These are phyloP conservation scores for Annulohypoxylon bovei DNA, from an alignment of 495 filamentous ascomycete species.

Conservation along the genomic window DNA sequence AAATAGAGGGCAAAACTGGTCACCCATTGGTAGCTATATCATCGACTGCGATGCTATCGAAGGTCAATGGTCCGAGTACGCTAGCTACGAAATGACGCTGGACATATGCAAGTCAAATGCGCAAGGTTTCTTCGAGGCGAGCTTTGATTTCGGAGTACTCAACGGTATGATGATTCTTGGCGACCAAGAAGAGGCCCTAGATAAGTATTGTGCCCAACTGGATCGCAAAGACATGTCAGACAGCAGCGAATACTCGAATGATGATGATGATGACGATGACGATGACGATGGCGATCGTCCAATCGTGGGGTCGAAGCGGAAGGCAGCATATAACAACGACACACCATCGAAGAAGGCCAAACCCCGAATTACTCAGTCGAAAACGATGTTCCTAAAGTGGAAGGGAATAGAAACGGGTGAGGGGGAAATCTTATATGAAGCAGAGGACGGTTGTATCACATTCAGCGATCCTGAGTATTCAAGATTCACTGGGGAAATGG, in stretches of 20 bases:
- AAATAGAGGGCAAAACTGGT: neutral
- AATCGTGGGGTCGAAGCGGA: neutral
- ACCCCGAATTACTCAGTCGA: neutral
- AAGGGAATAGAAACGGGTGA: constrained; percentile 44
- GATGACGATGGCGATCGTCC: neutral
- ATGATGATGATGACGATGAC: constrained; percentile 8
- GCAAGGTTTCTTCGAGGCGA: neutral
- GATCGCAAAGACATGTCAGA: constrained; percentile 8
- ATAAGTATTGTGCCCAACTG: constrained; percentile 18
- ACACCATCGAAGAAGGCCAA: constrained; percentile 38
- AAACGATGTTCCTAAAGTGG: constrained; percentile 31
- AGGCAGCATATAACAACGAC: neutral
- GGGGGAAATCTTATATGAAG: constrained; percentile 24
- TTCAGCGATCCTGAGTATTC: constrained; percentile 40
- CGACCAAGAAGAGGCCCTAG: constrained; percentile 10
- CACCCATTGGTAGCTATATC: constrained; percentile 39
- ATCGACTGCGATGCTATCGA: constrained; percentile 16
- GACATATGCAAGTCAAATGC: neutral
- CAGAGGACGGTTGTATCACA: constrained; percentile 38
- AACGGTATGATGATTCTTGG: neutral
- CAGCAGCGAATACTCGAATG: constrained; percentile 4
- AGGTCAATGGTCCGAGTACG: neutral
- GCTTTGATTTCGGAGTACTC: neutral
- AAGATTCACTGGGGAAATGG: constrained; percentile 34
- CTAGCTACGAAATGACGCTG: neutral